Evolutionary conservation across 2,329 filamentous ascomycete species (phyloP).

Genomic region (Raffaelea deltoideospora): DNA sequence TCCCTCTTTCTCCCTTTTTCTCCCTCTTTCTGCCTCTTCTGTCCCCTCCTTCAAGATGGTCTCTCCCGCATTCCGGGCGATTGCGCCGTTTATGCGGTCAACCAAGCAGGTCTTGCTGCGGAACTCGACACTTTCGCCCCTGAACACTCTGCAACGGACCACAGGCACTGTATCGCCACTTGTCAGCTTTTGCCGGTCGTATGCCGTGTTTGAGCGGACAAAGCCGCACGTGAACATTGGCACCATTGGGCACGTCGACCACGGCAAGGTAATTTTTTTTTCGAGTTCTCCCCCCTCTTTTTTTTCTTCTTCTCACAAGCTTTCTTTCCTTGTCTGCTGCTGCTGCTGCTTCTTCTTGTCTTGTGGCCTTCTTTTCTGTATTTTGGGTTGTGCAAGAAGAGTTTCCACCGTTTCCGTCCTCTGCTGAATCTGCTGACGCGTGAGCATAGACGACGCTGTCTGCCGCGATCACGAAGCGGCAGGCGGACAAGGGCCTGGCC

Average conservation of each 20-base stretch:
- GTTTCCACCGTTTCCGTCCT: too few species aligned
- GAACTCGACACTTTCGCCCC: too few species aligned
- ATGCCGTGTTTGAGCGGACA: slow-evolving; percentile 64
- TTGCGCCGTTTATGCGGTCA: slow-evolving; percentile 71
- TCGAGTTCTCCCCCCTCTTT: too few species aligned
- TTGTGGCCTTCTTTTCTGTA: too few species aligned
- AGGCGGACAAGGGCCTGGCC: slow-evolving; percentile 85
- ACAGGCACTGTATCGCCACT: slow-evolving; percentile 39
- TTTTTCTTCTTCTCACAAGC: too few species aligned
- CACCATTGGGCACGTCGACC: slow-evolving; percentile 98
- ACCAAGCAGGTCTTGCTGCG: too few species aligned
- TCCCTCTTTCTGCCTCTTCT: slow-evolving; percentile 10
- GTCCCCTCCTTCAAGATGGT: slow-evolving; percentile 35
- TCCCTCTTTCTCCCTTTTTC: slow-evolving; percentile 8
- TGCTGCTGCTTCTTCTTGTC: too few species aligned
- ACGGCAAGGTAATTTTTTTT: slow-evolving; percentile 76
- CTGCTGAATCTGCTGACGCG: too few species aligned
- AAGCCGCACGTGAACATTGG: slow-evolving; percentile 99
- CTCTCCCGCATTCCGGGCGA: slow-evolving; percentile 64
- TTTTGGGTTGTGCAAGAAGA: too few species aligned
- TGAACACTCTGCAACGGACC: slow-evolving; percentile 65
- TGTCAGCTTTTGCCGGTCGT: slow-evolving; percentile 50
- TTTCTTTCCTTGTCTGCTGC: too few species aligned
- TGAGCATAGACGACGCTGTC: slow-evolving; percentile 99
- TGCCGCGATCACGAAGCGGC: slow-evolving; percentile 96